Evolutionary conservation across 2,329 filamentous ascomycete genomes (phyloP).

Genomic region (Zymoseptoria tritici): DNA sequence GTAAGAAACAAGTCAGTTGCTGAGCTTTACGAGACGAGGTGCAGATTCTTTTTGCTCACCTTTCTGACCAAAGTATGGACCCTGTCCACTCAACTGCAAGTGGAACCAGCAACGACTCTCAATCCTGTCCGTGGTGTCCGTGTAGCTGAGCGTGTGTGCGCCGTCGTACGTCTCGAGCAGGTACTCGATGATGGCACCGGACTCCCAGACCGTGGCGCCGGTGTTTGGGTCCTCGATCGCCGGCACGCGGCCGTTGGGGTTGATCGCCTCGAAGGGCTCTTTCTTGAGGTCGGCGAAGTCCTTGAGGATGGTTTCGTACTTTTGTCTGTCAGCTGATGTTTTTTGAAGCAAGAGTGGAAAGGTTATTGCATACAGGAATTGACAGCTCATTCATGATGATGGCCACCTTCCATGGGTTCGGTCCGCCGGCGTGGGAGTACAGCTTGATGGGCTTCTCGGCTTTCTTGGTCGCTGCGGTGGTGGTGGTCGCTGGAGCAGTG

Average conservation of each 20-base stretch:
- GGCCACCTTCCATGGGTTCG: background rate
- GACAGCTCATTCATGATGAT: constrained; percentile 1
- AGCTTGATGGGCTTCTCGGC: constrained; percentile 21
- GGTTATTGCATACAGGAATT: background rate
- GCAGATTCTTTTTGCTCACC: constrained; percentile 25
- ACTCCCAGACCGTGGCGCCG: constrained; percentile 34
- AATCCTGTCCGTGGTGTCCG: constrained; percentile 15
- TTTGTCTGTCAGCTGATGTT: background rate
- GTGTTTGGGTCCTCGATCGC: constrained; percentile 43
- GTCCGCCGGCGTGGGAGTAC: constrained; percentile 20
- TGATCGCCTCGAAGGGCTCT: constrained; percentile 32
- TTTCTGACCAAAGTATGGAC: constrained; percentile 37
- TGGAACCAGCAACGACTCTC: constrained; percentile 24
- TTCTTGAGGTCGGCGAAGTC: constrained; percentile 36
- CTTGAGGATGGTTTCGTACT: constrained; percentile 31
- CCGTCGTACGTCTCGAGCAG: constrained; percentile 27
- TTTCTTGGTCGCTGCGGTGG: constrained; percentile 1
- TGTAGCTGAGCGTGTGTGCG: constrained; percentile 20
- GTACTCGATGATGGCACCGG: constrained; percentile 23
- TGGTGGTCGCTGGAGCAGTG: background rate
- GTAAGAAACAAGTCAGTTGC: background rate
- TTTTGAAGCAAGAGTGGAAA: constrained; percentile 32
- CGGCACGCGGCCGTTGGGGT: constrained; percentile 39
- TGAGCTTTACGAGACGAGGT: too few relatives aligned
- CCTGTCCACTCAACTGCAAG: constrained; percentile 30